Evolutionary conservation across 2,329 filamentous ascomycete genomes (phyloP).

Genomic region (Cladophialophora psammophila): DNA sequence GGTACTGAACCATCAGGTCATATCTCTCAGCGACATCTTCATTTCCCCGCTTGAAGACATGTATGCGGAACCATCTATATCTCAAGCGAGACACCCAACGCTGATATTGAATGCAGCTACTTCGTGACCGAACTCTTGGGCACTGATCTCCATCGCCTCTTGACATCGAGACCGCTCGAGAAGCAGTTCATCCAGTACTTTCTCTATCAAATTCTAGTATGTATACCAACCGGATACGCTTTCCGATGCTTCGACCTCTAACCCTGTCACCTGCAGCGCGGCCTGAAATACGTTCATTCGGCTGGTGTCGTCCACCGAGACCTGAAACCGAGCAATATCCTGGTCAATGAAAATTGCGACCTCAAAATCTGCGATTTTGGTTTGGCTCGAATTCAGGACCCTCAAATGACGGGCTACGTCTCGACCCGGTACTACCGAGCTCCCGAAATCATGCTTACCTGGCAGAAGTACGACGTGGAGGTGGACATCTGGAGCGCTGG

Average conservation of each 20-base stretch:
- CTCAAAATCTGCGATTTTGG: conserved; percentile 99
- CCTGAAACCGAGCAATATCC: conserved; percentile 97
- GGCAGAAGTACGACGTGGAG: conserved; percentile 99
- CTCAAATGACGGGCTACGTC: conserved; percentile 99
- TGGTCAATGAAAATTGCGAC: conserved; percentile 99
- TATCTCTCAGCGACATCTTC: conserved; percentile 98
- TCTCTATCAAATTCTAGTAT: conserved; percentile 96
- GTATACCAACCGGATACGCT: conserved; percentile 45
- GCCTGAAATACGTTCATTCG: conserved; percentile 98
- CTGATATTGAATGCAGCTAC: conserved; percentile 66
- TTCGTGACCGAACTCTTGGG: conserved; percentile 98
- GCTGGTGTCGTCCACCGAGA: conserved; percentile 97
- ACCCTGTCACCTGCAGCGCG: conserved; percentile 68
- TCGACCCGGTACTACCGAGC: conserved; percentile 98
- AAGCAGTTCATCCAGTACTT: conserved; percentile 99
- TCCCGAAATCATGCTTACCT: conserved; percentile 99
- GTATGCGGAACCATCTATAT: conserved; percentile 60
- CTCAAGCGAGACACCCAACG: conserved; percentile 34
- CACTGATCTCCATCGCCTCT: conserved; percentile 91
- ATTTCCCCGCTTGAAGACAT: conserved; percentile 99
- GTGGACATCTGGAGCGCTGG: conserved; percentile 99
- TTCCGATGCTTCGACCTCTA: conserved; percentile 16
- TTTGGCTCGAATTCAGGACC: conserved; percentile 95
- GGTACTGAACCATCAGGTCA: conserved; percentile 68
- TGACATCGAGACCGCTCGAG: conserved; percentile 94